A percentile compares a stretch with the other conserved stretches of the same genome.
Conservation (phyloP, 495 filamentous ascomycete species). For the Penicillium waksmanii region DNA sequence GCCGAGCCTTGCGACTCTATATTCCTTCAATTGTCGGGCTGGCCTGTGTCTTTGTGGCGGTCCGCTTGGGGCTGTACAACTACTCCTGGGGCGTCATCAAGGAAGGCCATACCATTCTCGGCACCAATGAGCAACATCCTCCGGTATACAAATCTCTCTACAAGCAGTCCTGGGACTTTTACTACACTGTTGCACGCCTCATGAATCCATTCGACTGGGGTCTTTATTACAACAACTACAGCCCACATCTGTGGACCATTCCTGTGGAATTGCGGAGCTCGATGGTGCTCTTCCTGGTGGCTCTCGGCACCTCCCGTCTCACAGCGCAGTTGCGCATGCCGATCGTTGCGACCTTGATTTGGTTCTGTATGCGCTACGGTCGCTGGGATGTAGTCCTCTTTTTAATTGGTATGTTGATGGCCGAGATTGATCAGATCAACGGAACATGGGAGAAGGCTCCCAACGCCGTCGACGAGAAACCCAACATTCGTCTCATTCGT, state of each 20-base stretch:
- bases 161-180: slow-evolving; percentile 53
- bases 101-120: slow-evolving; percentile 46
- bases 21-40: slow-evolving; percentile 62
- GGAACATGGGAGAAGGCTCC: slow-evolving; percentile 39
- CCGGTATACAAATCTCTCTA: slow-evolving; percentile 48
- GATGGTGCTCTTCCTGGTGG: slow-evolving; percentile 64
- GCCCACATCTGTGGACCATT: slow-evolving; percentile 75
- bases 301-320: slow-evolving; percentile 59
- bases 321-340: slow-evolving; percentile 48
- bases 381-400: slow-evolving; percentile 66
- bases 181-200: slow-evolving; percentile 50
- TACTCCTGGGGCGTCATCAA: slow-evolving; percentile 44
- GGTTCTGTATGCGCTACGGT: slow-evolving; percentile 60
- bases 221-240: slow-evolving; percentile 59
- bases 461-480: slow-evolving; percentile 20
- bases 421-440: slow-evolving; percentile 59
- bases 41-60: slow-evolving; percentile 56
- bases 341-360: slow-evolving; percentile 47
- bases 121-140: slow-evolving; percentile 52
- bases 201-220: slow-evolving; percentile 60
- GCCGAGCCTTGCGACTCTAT: slow-evolving; percentile 65
- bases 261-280: slow-evolving; percentile 70
- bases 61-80: slow-evolving; percentile 55
- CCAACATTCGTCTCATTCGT: slow-evolving; percentile 24
- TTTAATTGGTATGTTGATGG: slow-evolving; percentile 60